Evolutionary conservation across 129 eudicot species (phyloP).

Genomic region (Logfia minima): DNA sequence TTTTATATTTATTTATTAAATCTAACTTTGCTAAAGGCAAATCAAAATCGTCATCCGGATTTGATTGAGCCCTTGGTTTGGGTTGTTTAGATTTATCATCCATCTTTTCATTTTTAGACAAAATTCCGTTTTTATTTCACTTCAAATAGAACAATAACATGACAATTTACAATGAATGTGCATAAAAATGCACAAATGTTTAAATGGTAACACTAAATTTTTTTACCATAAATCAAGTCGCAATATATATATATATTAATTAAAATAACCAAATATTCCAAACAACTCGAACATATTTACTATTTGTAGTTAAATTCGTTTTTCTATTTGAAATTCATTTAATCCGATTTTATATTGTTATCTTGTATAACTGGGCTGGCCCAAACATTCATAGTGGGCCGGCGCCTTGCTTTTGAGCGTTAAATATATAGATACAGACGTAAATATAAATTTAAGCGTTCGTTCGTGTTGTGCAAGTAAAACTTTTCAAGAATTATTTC

Average conservation of each 20-base stretch:
- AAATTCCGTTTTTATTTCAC: not conserved
- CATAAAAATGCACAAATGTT: no score
- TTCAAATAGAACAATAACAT: not conserved
- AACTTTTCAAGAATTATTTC: not conserved
- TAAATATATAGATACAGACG: no score
- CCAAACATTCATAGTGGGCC: not conserved
- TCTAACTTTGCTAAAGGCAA: not conserved
- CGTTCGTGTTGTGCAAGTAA: slow-evolving; percentile 28
- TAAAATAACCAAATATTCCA: no score
- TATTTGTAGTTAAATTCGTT: no score
- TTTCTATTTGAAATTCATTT: no score
- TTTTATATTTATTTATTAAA: no score
- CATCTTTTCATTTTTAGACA: not conserved
- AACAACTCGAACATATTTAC: no score
- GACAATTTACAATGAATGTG: not conserved
- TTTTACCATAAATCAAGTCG: not conserved
- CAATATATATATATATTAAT: no score
- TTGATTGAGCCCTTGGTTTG: no score
- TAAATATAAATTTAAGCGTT: not conserved
- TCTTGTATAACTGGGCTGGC: not conserved
- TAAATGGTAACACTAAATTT: no score
- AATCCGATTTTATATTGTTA: no score
- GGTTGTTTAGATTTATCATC: not conserved
- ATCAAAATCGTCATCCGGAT: not conserved
- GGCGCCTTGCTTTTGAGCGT: not conserved